phyloP scores from a whole-genome alignment of 345 rosid genomes.

The Bruguiera sexangula region DNA sequence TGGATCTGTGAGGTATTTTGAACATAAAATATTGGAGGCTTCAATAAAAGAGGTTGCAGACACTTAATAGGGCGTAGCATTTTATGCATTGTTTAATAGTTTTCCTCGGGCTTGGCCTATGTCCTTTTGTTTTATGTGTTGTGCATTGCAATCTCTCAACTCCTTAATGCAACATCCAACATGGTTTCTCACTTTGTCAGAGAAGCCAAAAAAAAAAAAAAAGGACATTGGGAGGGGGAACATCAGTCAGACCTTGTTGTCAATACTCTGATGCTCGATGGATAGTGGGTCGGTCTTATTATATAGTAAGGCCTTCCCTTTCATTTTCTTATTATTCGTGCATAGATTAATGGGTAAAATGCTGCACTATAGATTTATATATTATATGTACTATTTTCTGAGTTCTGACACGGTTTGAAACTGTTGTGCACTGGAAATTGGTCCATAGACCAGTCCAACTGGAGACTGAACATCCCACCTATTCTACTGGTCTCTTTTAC shows the following conservation, averaged over 20 bases:
- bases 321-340: too few species aligned
- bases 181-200: conserved; percentile 28
- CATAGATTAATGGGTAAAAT: not conserved
- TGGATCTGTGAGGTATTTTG: conserved; percentile 46
- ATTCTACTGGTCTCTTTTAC: not conserved
- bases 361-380: conserved; percentile 6
- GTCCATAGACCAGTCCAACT: conserved; percentile 68
- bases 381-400: too few species aligned
- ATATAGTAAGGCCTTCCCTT: too few species aligned
- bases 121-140: conserved; percentile 54
- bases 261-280: not conserved
- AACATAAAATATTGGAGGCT: conserved; percentile 37
- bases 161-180: conserved; percentile 3
- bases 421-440: conserved; percentile 63
- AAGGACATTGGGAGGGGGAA: conserved; percentile 40
- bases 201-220: conserved; percentile 21
- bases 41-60: conserved; percentile 44
- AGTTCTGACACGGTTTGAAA: conserved; percentile 35
- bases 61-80: conserved; percentile 25
- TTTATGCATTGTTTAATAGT: conserved; percentile 12
- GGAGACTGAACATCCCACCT: not conserved
- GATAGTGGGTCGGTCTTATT: conserved; percentile 1
- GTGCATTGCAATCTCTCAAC: conserved; percentile 9
- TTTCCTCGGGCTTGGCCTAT: conserved; percentile 32
- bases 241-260: conserved; percentile 20